Evolutionary conservation across 2,329 filamentous ascomycete genomes (phyloP), one percentile per base, ranked within the genome.

Genomic region (Annulohypoxylon truncatum): DNA sequence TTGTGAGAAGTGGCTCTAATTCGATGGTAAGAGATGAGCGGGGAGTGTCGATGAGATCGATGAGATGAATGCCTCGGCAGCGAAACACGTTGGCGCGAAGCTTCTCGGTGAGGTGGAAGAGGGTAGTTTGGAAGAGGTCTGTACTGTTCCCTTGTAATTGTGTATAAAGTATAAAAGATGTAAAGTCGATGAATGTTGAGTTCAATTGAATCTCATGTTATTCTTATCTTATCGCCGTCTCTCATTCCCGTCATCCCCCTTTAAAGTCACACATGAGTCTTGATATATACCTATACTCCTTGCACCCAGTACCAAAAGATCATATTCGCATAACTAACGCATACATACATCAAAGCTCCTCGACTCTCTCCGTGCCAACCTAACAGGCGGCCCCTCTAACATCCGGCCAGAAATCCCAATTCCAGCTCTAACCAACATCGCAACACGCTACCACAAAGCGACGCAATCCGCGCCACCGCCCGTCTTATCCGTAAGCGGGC

Each of bases 41-140:
- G 35, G 42, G 29, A 18, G 40, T 12, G 44, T 26, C 8, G 18
- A 28, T n/a, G 26, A 44, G 42, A 46, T 12, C 8, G 40, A 50
- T 20, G 61, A 50, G 24, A 78, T 80, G 75, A 74, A 77, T 64
- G 65, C 71, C 4, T 61, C 72, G 67, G 79, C 80, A 71, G 81
- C 82, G 58, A 79, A 78, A 50, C 76, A 76, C 24, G 78, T 81
- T 5, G 87, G 88, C 18, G 79, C 79, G 42, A 75, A 82, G 62
- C 59, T 89, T 59, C 75, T 90, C 50, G 79, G 77, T 2, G 86
- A 89, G 72, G 78, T 89, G 53, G 85, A 87, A 71, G 84, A 87
- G 75, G 80, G 78, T 64, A 88, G 79, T 74, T 78, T 90, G 40
- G 86, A 90, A 73, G 84, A 89, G 82, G 88, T 90, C 72, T 54